Conservation (phyloP, 805 yeast genomes). For the Sungouiozyma ichnusensis region DNA sequence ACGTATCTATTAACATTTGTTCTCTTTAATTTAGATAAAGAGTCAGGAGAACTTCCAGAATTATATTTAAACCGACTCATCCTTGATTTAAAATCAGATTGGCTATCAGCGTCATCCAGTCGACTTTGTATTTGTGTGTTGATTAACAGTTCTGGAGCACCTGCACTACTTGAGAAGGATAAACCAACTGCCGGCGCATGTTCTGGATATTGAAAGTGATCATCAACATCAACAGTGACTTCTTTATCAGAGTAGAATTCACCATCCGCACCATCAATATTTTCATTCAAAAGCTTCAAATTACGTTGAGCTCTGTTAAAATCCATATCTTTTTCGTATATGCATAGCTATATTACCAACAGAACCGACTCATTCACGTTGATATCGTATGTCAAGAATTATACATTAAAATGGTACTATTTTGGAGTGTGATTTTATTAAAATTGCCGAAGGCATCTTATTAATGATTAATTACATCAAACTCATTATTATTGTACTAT, state of each 20-base stretch:
- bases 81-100: constrained; percentile 9
- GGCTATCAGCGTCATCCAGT: constrained; percentile 20
- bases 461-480: no score
- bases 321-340: constrained; percentile 15
- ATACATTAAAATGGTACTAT: no score
- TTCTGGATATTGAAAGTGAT: neutral
- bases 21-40: neutral
- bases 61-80: constrained; percentile 17
- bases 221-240: neutral
- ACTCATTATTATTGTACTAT: no score
- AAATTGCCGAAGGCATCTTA: no score
- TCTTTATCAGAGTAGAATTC: neutral
- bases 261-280: constrained; percentile 1
- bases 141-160: constrained; percentile 10
- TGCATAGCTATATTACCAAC: neutral
- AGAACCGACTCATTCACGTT: no score
- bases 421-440: neutral
- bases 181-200: constrained; percentile 3
- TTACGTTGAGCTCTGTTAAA: constrained; percentile 19
- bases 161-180: neutral
- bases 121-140: constrained; percentile 27
- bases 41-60: neutral
- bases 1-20: neutral
- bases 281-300: constrained; percentile 12
- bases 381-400: no score